These are phyloP conservation scores for Colletotrichum endophyticum DNA, from an alignment of 2,329 filamentous ascomycete genomes.

Conservation along the genomic window DNA sequence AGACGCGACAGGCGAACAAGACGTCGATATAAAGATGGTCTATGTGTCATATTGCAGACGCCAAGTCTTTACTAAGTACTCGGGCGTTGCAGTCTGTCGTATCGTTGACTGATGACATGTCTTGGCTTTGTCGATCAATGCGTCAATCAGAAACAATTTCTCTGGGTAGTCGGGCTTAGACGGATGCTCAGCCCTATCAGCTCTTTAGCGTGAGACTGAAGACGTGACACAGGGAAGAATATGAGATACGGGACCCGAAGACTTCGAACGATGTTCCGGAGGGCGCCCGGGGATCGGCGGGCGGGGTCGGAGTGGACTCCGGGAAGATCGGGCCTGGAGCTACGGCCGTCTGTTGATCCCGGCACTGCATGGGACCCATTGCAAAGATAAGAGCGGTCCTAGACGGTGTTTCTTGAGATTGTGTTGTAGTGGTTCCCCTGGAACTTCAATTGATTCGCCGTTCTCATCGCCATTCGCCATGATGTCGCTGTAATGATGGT, in stretches of 20 bases:
- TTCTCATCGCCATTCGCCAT: not conserved
- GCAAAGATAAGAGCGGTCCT: not conserved
- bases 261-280: not conserved
- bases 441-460: not conserved
- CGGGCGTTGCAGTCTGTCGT: not conserved
- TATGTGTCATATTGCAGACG: not conserved
- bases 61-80: not conserved
- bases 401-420: not conserved
- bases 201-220: not conserved
- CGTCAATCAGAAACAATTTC: not conserved
- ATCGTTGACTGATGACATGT: not conserved
- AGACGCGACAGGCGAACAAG: not conserved
- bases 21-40: not conserved
- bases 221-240: not conserved
- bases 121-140: not conserved
- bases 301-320: not conserved
- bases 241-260: not conserved
- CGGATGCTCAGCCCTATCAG: not conserved
- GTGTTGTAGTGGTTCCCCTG: not conserved
- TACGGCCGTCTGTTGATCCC: not conserved
- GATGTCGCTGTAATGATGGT: not conserved
- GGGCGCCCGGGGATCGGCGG: not conserved
- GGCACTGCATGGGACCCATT: not conserved
- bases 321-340: not conserved
- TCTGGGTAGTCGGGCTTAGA: not conserved